A percentile compares a stretch with the other conserved stretches of the same genome.
Conservation (phyloP, 495 filamentous ascomycete genomes). For the Xylaria grammica region DNA sequence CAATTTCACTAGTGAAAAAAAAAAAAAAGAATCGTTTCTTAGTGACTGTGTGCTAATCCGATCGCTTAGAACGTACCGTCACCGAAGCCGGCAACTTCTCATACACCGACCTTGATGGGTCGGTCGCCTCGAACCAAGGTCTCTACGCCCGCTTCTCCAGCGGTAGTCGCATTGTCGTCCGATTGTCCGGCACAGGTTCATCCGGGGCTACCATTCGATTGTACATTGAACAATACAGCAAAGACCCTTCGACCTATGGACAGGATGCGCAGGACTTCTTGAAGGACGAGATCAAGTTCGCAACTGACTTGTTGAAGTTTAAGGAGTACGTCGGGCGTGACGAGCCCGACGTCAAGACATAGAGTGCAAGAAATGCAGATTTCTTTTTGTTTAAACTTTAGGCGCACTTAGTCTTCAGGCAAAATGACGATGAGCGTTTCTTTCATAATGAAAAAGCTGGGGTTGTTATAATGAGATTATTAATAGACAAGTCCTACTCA, state of each 20-base stretch:
- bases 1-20: background rate
- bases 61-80: conserved; percentile 69
- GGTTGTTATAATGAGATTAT: conserved; percentile 10
- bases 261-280: conserved; percentile 92
- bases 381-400: background rate
- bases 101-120: conserved; percentile 96
- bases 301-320: conserved; percentile 82
- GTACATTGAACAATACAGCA: conserved; percentile 90
- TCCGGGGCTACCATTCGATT: conserved; percentile 94
- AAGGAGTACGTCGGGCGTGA: conserved; percentile 87
- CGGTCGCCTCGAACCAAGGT: conserved; percentile 93
- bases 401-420: background rate
- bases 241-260: conserved; percentile 73
- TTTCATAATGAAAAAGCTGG: background rate
- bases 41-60: background rate
- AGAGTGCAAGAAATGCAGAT: conserved; percentile 26
- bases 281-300: conserved; percentile 82
- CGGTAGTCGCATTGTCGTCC: conserved; percentile 90
- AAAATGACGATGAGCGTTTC: conserved; percentile 17
- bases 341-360: conserved; percentile 95
- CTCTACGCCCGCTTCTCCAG: conserved; percentile 94
- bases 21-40: conserved; percentile 14
- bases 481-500: conserved; percentile 3
- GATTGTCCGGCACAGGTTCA: conserved; percentile 91
- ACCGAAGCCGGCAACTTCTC: conserved; percentile 91